Evolutionary conservation across 2,329 filamentous ascomycete species (phyloP).

Genomic region (Diaporthe australafricana): DNA sequence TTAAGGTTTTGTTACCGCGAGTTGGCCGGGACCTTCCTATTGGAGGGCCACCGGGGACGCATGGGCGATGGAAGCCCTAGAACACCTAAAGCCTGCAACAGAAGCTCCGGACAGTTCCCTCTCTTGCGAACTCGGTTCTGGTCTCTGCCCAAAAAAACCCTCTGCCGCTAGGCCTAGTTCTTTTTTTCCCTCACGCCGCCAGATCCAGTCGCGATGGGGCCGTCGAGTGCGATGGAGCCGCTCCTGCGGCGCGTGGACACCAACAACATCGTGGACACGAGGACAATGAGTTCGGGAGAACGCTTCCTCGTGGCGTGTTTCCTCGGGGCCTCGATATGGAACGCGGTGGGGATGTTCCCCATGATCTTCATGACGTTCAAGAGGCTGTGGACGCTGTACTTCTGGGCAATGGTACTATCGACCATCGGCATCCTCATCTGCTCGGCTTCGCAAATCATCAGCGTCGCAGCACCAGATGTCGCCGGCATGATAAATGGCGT

Average conservation of each 20-base stretch:
- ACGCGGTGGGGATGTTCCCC: slow-evolving; percentile 19
- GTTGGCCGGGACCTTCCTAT: neutral
- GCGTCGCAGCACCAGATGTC: neutral
- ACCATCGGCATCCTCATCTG: slow-evolving; percentile 23
- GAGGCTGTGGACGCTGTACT: slow-evolving; percentile 27
- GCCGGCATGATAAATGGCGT: neutral
- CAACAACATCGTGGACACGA: slow-evolving; percentile 24
- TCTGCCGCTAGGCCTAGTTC: neutral
- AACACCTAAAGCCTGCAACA: slow-evolving; percentile 11
- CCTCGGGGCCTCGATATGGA: slow-evolving; percentile 22
- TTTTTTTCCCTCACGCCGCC: neutral
- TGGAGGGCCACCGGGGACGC: neutral
- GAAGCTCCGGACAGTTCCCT: neutral
- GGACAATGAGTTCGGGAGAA: slow-evolving; percentile 6
- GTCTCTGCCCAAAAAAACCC: neutral
- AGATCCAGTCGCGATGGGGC: neutral
- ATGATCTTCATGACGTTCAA: slow-evolving; percentile 29
- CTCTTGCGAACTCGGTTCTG: neutral
- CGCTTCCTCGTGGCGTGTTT: slow-evolving; percentile 27
- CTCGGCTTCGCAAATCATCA: slow-evolving; percentile 11
- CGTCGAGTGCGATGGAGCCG: neutral
- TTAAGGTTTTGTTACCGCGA: slow-evolving; percentile 3
- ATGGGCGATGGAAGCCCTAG: slow-evolving; percentile 12
- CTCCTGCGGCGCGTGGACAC: slow-evolving; percentile 25
- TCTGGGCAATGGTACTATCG: slow-evolving; percentile 20